phyloP scores from a whole-genome alignment of 2,329 filamentous ascomycete species.

The Colletotrichum chlorophyti region DNA sequence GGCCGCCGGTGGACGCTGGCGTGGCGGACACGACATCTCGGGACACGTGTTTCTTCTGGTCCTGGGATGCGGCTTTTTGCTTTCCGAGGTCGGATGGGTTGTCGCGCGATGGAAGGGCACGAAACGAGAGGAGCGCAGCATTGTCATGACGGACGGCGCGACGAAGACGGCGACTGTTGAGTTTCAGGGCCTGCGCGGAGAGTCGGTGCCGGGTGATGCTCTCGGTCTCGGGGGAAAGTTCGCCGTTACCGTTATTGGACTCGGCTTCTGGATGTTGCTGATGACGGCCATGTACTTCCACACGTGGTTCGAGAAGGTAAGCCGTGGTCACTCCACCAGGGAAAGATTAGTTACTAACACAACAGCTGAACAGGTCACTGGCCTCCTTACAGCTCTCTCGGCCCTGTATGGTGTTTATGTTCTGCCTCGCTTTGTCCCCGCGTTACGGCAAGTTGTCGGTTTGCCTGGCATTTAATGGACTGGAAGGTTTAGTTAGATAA shows the following conservation, averaged over 20 bases:
- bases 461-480: slow-evolving; percentile 58
- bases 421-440: slow-evolving; percentile 57
- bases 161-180: slow-evolving; percentile 65
- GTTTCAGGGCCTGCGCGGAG: slow-evolving; percentile 30
- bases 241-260: slow-evolving; percentile 66
- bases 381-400: slow-evolving; percentile 54
- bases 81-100: slow-evolving; percentile 77
- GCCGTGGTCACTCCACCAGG: slow-evolving; percentile 33
- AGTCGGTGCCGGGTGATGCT: slow-evolving; percentile 5
- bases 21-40: slow-evolving; percentile 94
- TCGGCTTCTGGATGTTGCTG: slow-evolving; percentile 94
- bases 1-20: slow-evolving; percentile 82
- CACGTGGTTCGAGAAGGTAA: slow-evolving; percentile 97
- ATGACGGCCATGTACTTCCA: slow-evolving; percentile 99
- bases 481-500: not conserved
- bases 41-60: slow-evolving; percentile 95
- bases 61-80: slow-evolving; percentile 79
- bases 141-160: slow-evolving; percentile 72
- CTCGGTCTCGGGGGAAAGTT: slow-evolving; percentile 61
- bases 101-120: slow-evolving; percentile 49
- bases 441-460: slow-evolving; percentile 52
- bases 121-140: slow-evolving; percentile 66
- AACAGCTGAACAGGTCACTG: slow-evolving; percentile 56
- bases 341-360: slow-evolving; percentile 34
- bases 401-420: slow-evolving; percentile 59